Evolutionary conservation across 108 stramenopile genomes (phyloP), one percentile per base, ranked within the genome.

Genomic region (Nitzschia sp.): DNA sequence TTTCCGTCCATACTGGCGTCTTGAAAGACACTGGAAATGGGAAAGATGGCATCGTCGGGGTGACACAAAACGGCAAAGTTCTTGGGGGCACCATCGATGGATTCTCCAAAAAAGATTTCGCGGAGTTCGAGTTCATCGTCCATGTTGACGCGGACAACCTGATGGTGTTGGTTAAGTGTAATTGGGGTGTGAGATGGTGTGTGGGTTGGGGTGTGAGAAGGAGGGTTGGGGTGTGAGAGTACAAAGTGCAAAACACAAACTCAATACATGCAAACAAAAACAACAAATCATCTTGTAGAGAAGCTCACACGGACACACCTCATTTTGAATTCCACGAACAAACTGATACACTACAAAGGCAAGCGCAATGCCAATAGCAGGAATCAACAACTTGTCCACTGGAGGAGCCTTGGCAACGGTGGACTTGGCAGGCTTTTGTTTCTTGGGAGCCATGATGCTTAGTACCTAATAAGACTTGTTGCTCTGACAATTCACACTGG

Each of bases 1-100:
- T 75, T 60, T 20, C 83, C 83, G 65, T 92, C 85, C 15, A 74
- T 77, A 22, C 74, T 68, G 9, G 92, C 86, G 60, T 93, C 92
- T 46, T 75, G 78, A 66, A 93, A 93, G 21, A 93, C 92, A 51
- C 76, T 79, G 29, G 78, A 80, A 20, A 90, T 69, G 37, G 89
- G 92, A 48, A 56, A 62, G 0, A 71, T 77, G 41, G 76, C 64
- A 26, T 68, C 66, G 6, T 79, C 78, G 19, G 63, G 46, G 26
- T 92, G 88, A 74, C 92, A 93, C 24, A 93, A 55, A 6, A 89
- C 86, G 8, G 79, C 92, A 75, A 83, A 90, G 14, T 87, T 77
- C 25, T 86, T 83, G 0, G 83, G 77, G 8, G 48, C 61, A 10
- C 62, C 53, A 7, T 80, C 87, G 6, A 38, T 58, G 0, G 15